Conservation (phyloP, 768 basidiomycete species). For the Suillus clintonianus region DNA sequence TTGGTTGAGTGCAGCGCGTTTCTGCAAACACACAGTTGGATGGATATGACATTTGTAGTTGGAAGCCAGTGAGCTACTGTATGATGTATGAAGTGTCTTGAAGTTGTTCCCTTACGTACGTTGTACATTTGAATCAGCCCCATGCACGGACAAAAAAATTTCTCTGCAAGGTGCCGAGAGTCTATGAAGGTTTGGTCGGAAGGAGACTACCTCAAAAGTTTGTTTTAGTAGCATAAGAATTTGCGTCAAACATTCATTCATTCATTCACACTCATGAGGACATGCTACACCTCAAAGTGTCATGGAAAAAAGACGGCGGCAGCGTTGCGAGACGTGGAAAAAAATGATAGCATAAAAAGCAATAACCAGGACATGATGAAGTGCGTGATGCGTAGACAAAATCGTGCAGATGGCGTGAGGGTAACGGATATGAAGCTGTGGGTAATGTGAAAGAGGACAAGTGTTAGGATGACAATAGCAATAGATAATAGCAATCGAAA, state of each 20-base stretch:
- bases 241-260: not conserved
- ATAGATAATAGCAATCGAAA: constrained; percentile 36
- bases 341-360: not conserved
- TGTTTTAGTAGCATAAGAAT: not conserved
- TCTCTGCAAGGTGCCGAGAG: too few relatives aligned
- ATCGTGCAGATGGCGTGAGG: not conserved
- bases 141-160: too few relatives aligned
- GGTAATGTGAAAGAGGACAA: constrained; percentile 1
- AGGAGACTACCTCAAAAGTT: too few relatives aligned
- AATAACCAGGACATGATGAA: not conserved
- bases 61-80: too few relatives aligned
- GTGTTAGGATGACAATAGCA: constrained; percentile 28
- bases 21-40: not conserved
- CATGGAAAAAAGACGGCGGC: not conserved
- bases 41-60: too few relatives aligned
- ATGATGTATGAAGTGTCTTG: too few relatives aligned
- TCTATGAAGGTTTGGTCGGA: too few relatives aligned
- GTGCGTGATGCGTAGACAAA: constrained; percentile 3
- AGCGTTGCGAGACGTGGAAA: not conserved
- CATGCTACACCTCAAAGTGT: not conserved
- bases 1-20: not conserved
- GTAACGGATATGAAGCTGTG: not conserved
- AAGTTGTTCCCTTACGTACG: too few relatives aligned
- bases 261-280: not conserved
- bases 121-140: too few relatives aligned